Percentiles rank a stretch among this genome's conserved stretches.
phyloP scores from a whole-genome alignment of 805 yeast species.

The Metschnikowia anglica region DNA sequence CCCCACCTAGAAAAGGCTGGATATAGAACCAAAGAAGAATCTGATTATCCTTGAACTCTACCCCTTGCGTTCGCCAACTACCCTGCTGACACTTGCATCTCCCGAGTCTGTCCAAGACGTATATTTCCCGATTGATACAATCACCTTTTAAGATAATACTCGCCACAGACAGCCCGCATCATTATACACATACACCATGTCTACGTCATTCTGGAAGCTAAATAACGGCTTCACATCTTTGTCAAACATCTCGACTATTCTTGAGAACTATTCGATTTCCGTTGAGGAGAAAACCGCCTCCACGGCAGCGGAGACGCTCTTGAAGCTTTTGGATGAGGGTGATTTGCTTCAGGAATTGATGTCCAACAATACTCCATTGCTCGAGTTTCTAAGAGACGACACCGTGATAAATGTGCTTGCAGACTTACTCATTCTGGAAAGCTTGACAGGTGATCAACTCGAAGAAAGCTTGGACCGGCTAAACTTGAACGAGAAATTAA shows the following conservation, averaged over 20 bases:
- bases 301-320: conserved; percentile 27
- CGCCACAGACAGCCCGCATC: no score
- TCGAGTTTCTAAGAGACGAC: conserved; percentile 65
- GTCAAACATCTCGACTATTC: conserved; percentile 40
- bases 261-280: conserved; percentile 33
- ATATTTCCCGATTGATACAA: no score
- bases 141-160: no score
- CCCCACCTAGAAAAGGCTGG: no score
- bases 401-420: conserved; percentile 36
- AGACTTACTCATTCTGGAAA: conserved; percentile 35
- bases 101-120: no score
- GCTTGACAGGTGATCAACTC: conserved; percentile 20
- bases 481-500: conserved; percentile 10
- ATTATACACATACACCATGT: conserved; percentile 26
- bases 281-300: conserved; percentile 20
- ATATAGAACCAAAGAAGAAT: no score
- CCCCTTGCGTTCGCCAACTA: no score
- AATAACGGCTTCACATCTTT: conserved; percentile 46
- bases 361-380: conserved; percentile 70
- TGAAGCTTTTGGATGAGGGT: conserved; percentile 41
- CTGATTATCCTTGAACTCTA: no score
- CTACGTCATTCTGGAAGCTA: conserved; percentile 50
- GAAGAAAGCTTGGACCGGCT: conserved; percentile 18
- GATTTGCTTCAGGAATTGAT: conserved; percentile 54
- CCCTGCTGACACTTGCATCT: no score